Evolutionary conservation across 805 yeast genomes (phyloP), one percentile per base, ranked within the genome.

Genomic region (Lipomyces japonicus): DNA sequence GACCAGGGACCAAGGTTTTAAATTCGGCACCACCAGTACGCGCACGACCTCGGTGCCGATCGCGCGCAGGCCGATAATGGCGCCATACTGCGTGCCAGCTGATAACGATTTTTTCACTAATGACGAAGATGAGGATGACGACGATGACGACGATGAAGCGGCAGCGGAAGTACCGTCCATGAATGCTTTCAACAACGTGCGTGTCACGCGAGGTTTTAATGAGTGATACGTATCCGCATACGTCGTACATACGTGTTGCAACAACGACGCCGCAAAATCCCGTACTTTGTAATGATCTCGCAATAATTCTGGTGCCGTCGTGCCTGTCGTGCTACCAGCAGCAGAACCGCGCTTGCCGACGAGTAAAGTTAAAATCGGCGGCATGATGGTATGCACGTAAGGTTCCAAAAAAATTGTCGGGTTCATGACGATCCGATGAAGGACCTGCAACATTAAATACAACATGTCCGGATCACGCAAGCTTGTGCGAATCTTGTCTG

Each of bases 101-200:
- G 95, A 6, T 7, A 12, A 28, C 12, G 31, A 89, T 59, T 85
- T 82, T n/a, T n/a, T n/a, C n/a, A n/a, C n/a, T n/a, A n/a, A n/a
- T n/a, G n/a, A n/a, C n/a, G n/a, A n/a, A n/a, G n/a, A n/a, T n/a
- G n/a, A n/a, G n/a, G n/a, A n/a, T n/a, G n/a, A n/a, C n/a, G n/a
- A n/a, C n/a, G n/a, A n/a, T n/a, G n/a, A n/a, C n/a, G n/a, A n/a
- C n/a, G n/a, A n/a, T 28, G 31, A 7, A 12, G 7, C 12, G 31
- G 31, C 7, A 7, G 31, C 12, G 21, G 16, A 12, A 32, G 83
- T 79, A 5, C 89, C 76, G 61, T 90, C 95, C 66, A 93, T 73
- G 59, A 95, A 85, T 0, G 97, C 97, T 62, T 95, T 81, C 53
- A 95, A 73, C 48, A 95, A 72, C 1, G 98, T 95, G 65, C 98